A percentile compares a stretch with the other conserved stretches of the same genome.
Conservation (phyloP, 192 early-diverging fungal species). For the Gaertneriomyces semiglobifer region DNA sequence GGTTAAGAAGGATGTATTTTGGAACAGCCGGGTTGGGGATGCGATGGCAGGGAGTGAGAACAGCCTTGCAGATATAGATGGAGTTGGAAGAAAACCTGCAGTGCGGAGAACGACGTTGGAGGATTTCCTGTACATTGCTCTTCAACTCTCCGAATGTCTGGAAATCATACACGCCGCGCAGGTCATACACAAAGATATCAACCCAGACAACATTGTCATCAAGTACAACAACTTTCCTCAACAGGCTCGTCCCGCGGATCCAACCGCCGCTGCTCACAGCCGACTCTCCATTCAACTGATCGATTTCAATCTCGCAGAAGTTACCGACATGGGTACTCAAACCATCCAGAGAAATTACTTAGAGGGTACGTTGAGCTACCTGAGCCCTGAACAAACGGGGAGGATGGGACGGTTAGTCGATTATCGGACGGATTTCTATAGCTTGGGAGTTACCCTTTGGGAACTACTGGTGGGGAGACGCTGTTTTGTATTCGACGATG, state of each 20-base stretch:
- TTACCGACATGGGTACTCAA: constrained; percentile 18
- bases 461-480: constrained; percentile 43
- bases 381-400: constrained; percentile 57
- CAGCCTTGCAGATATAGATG: neutral
- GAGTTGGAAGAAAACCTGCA: neutral
- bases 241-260: neutral
- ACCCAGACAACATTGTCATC: constrained; percentile 50
- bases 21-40: too few relatives aligned
- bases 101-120: constrained; percentile 21
- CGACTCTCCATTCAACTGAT: constrained; percentile 39
- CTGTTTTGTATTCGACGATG: constrained; percentile 42
- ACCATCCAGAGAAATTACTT: constrained; percentile 28
- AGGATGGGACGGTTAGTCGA: constrained; percentile 39
- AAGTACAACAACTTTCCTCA: neutral
- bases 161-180: constrained; percentile 41
- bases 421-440: constrained; percentile 51
- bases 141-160: constrained; percentile 43
- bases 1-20: too few relatives aligned
- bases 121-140: constrained; percentile 33
- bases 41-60: neutral
- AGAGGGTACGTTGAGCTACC: constrained; percentile 44
- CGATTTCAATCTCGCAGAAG: constrained; percentile 42
- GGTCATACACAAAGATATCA: constrained; percentile 50
- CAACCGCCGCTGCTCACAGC: too few relatives aligned
- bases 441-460: constrained; percentile 50